Evolutionary conservation across 495 filamentous ascomycete species (phyloP), one percentile per base, ranked within the genome.

Genomic region (Copromyces sp.): DNA sequence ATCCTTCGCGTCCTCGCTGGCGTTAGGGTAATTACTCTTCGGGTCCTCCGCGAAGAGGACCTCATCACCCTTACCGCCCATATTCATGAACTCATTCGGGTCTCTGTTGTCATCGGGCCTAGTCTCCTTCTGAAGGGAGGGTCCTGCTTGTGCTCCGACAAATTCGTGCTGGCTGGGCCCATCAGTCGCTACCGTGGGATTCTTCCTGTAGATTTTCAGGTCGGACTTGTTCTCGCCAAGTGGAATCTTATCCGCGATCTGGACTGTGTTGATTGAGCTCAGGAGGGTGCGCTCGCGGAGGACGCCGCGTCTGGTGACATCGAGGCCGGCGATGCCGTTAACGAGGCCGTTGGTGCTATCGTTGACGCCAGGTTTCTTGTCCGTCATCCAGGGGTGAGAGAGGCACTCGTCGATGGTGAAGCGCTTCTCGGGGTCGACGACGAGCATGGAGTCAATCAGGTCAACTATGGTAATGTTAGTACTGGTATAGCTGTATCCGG

Each of bases 291-390:
- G 89, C 80, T 98, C 92, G 5, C 95, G 87, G 32, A 85, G 81
- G 2, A 92, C 81, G 77, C 94, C 95, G 70, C 94, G 89, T 75
- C 91, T 91, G 14, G 89, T 90, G 81, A 99, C 94, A 74, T 95
- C 94, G 32, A 99, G 86, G 39, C 89, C 87, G 32, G 87, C 89
- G 74, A 99, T 85, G 16, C 92, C 93, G 20, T 91, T 92, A 0
- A 94, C 93, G 20, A 99, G 86, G 38, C 94, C 93, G 75, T 96
- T 95, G n/a, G 93, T 97, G 80, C 94, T 97, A 79, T 98, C 96
- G 53, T 87, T 88, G 7, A 88, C 83, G 69, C 85, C 86, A 38
- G 89, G 73, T 9, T 78, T 79, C 40, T 83, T 82, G 35, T 83
- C 78, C 2, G 89, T 93, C 44, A 93, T 86, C 96, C 96, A 99